Evolutionary conservation across 2,329 filamentous ascomycete genomes (phyloP).

Genomic region (Hymenoscyphus repandus): DNA sequence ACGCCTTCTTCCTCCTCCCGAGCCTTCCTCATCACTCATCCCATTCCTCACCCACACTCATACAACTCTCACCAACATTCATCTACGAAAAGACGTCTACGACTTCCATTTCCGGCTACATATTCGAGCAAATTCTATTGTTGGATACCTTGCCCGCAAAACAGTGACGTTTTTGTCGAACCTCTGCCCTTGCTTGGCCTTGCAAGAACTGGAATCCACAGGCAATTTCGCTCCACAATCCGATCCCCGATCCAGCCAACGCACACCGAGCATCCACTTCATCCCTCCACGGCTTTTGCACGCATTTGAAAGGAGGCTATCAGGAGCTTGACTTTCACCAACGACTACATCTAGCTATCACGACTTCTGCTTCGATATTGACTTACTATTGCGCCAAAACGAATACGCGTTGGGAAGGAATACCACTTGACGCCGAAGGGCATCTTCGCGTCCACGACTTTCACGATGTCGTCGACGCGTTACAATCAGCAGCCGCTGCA

Average conservation of each 20-base stretch:
- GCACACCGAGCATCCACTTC: slow-evolving; percentile 24
- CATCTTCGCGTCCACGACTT: slow-evolving; percentile 23
- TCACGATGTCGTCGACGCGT: slow-evolving; percentile 49
- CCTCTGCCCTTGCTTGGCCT: slow-evolving; percentile 25
- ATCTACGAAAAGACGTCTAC: not conserved
- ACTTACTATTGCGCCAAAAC: slow-evolving; percentile 55
- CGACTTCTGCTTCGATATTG: slow-evolving; percentile 36
- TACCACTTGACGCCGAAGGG: not conserved
- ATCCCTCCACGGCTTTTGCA: slow-evolving; percentile 20
- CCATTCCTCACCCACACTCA: not conserved
- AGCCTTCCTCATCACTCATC: not conserved
- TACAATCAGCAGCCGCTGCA: slow-evolving; percentile 45
- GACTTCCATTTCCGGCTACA: slow-evolving; percentile 2
- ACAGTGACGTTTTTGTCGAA: not conserved
- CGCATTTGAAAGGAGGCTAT: slow-evolving; percentile 16
- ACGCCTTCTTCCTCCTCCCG: not conserved
- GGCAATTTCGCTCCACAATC: slow-evolving; percentile 31
- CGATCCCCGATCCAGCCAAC: slow-evolving; percentile 27
- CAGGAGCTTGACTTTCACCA: slow-evolving; percentile 11
- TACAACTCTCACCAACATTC: not conserved
- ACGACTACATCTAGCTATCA: slow-evolving; percentile 20
- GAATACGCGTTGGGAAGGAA: slow-evolving; percentile 17
- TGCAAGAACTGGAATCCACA: slow-evolving; percentile 25
- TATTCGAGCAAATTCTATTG: slow-evolving; percentile 2
- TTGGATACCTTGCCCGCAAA: slow-evolving; percentile 1